Evolutionary conservation across 371 early-diverging fungal genomes (phyloP).

Genomic region (Lichtheimia ornata): DNA sequence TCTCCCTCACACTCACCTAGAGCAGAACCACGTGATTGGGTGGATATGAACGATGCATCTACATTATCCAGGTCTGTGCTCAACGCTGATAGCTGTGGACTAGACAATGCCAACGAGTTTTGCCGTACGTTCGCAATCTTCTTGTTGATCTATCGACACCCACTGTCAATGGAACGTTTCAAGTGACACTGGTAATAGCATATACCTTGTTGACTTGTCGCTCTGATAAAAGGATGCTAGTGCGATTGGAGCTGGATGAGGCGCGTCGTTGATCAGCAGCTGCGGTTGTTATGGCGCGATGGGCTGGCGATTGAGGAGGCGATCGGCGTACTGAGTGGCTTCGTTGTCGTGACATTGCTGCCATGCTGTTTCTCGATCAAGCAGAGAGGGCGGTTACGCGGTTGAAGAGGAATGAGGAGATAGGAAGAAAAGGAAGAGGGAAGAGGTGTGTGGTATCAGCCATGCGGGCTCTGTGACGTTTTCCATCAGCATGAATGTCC

Average conservation of each 20-base stretch:
- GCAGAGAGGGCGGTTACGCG: background rate
- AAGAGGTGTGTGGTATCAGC: too few relatives aligned
- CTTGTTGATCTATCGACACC: slow-evolving; percentile 33
- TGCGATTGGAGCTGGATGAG: slow-evolving; percentile 14
- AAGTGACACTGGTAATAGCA: background rate
- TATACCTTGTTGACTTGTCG: slow-evolving; percentile 45
- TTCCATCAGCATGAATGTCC: too few relatives aligned
- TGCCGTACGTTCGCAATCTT: slow-evolving; percentile 40
- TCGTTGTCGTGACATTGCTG: slow-evolving; percentile 26
- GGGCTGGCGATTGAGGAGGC: slow-evolving; percentile 18
- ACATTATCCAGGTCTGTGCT: slow-evolving; percentile 10
- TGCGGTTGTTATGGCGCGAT: slow-evolving; percentile 11
- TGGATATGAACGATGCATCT: slow-evolving; percentile 3
- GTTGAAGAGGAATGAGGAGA: background rate
- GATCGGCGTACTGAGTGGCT: slow-evolving; percentile 22
- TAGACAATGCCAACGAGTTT: slow-evolving; percentile 20
- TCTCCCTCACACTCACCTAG: background rate
- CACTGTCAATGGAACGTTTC: background rate
- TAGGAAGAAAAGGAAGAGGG: background rate
- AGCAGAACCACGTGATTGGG: background rate
- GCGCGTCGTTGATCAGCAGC: slow-evolving; percentile 13
- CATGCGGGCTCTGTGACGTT: too few relatives aligned
- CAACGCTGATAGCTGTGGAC: slow-evolving; percentile 16
- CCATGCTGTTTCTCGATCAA: slow-evolving; percentile 12
- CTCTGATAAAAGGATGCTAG: slow-evolving; percentile 35